phyloP scores from a whole-genome alignment of 352 stramenopile genomes.

The Pythium rhizo-oryzae region DNA sequence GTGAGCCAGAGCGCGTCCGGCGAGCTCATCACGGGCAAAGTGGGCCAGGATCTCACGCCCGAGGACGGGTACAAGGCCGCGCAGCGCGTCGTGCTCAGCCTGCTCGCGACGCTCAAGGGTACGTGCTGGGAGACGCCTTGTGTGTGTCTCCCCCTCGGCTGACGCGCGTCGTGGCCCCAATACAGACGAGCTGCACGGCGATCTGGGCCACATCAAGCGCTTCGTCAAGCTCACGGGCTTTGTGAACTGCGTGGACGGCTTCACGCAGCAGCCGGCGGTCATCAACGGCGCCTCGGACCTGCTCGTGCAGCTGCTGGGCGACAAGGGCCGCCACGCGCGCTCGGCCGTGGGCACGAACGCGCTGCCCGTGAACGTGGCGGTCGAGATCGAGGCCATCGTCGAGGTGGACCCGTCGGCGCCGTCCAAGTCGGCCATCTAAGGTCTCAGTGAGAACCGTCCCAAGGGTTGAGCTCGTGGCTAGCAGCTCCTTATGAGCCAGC shows the following conservation, averaged over 20 bases:
- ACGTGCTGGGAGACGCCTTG: constrained; percentile 13
- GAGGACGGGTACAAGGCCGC: constrained; percentile 89
- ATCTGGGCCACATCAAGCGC: constrained; percentile 87
- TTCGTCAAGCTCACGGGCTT: constrained; percentile 95
- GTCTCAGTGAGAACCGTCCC: background rate
- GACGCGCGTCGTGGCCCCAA: background rate
- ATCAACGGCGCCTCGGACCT: constrained; percentile 94
- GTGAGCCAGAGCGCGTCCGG: constrained; percentile 49
- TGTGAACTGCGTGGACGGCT: constrained; percentile 91
- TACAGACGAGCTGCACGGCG: constrained; percentile 60
- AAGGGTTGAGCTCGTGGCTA: too few species aligned
- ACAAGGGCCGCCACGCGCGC: constrained; percentile 76
- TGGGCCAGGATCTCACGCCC: constrained; percentile 76
- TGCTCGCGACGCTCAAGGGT: constrained; percentile 88
- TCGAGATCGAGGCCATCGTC: constrained; percentile 96
- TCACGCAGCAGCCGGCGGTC: constrained; percentile 83
- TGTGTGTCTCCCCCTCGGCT: too few species aligned
- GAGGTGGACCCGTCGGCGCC: constrained; percentile 69
- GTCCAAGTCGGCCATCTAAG: constrained; percentile 30
- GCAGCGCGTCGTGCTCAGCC: constrained; percentile 73
- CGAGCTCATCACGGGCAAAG: constrained; percentile 75
- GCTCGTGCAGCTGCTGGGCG: constrained; percentile 74
- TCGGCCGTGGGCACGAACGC: constrained; percentile 94
- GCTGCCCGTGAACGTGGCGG: constrained; percentile 91
- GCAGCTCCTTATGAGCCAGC: too few species aligned